Conservation (phyloP, 2,329 filamentous ascomycete species). For the Cercospora sp. region DNA sequence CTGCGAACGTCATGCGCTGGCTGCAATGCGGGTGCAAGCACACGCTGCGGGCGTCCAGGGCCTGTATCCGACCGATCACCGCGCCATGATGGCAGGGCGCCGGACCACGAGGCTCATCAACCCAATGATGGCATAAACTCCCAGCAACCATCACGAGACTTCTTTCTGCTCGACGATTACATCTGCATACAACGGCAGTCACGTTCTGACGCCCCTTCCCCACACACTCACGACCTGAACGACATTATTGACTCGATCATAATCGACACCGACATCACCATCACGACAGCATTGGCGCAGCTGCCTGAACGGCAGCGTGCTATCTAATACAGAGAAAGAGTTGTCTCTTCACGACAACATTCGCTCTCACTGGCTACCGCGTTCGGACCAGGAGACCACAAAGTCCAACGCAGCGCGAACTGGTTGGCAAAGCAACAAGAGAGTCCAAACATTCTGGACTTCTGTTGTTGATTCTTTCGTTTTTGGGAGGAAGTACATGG, state of each 20-base stretch:
- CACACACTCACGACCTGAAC: background rate
- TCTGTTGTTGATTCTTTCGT: background rate
- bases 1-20: slow-evolving; percentile 82
- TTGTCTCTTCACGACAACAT: background rate
- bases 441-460: background rate
- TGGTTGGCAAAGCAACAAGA: background rate
- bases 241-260: background rate
- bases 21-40: slow-evolving; percentile 36
- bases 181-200: background rate
- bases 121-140: slow-evolving; percentile 32
- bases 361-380: background rate
- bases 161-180: background rate
- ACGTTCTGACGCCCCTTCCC: background rate
- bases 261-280: background rate
- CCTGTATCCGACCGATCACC: slow-evolving; percentile 24
- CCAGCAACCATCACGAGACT: background rate
- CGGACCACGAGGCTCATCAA: slow-evolving; percentile 40
- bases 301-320: background rate
- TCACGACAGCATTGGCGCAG: slow-evolving; percentile 1
- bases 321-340: background rate
- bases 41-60: slow-evolving; percentile 20
- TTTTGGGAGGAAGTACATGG: background rate
- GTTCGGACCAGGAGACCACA: background rate
- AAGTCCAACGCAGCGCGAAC: background rate
- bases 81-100: slow-evolving; percentile 35